Evolutionary conservation across 331 rosid species (phyloP), one percentile per base, ranked within the genome.

Genomic region (Malus hybrid): DNA sequence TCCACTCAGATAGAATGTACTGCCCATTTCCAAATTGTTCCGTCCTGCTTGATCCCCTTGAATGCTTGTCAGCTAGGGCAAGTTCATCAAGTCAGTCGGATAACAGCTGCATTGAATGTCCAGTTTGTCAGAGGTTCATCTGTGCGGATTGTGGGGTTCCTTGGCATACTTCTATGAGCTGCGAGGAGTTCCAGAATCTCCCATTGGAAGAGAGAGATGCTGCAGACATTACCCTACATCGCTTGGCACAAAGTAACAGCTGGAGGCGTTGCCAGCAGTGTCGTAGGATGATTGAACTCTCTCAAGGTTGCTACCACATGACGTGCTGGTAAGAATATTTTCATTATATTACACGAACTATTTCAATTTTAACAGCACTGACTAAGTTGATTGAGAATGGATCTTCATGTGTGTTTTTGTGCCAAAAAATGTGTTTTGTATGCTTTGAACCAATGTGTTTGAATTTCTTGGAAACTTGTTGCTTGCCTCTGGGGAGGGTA

Each of bases 241-340:
- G 84, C 48, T 83, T 88, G 80, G 93, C 93, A 28, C 97, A 80
- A 73, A 86, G 83, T 80, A 85, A 94, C 83, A 82, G 91, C 75
- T 91, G 99, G 99, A 87, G 85, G 84, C 96, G 96, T 62, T 94
- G 99, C 87, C 97, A 87, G 86, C 93, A 88, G 74, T 94, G 99
- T 67, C 93, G 84, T 65, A 68, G 82, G 75, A 92, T 94, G 99
- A 89, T 92, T 74, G 97, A 94, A 84, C 93, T 86, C 74, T 60
- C 88, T 61, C 96, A 86, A 57, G 99, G 97, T 68, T 94, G 97
- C 85, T 84, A 90, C 81, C 97, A 88, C 85, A 89, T 94, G 96
- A 87, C 92, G 20, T 94, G 97, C 91, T 80, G 93, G 99, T 94
- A 94, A 87, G 91, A 76, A 48, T 56, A n/a, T 70, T 76, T 70